These are phyloP conservation scores for Aspergillus sergii DNA, from an alignment of 2,329 filamentous ascomycete genomes.

Conservation along the genomic window DNA sequence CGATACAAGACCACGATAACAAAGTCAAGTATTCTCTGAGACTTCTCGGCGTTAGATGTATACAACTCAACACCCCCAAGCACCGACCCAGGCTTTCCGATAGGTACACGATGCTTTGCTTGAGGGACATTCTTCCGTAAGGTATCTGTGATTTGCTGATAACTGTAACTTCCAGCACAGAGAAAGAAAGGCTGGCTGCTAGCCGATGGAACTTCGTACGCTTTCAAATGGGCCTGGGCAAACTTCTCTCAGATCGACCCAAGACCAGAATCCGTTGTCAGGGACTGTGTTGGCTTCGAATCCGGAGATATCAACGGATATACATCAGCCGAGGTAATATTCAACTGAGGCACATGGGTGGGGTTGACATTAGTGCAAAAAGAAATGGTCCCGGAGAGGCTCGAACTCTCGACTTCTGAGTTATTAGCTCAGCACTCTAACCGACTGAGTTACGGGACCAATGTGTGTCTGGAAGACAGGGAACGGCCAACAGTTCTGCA, in stretches of 20 bases:
- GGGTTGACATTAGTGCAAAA: neutral
- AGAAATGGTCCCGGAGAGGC: neutral
- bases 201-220: neutral
- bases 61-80: neutral
- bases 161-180: neutral
- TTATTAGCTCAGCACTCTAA: neutral
- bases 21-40: neutral
- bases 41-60: neutral
- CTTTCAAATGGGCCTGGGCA: neutral
- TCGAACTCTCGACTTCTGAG: neutral
- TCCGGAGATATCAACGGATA: neutral
- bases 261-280: neutral
- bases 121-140: neutral
- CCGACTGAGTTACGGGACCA: neutral
- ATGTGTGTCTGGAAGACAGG: neutral
- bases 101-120: neutral
- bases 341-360: neutral
- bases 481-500: too few relatives aligned
- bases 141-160: neutral
- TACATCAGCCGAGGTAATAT: neutral
- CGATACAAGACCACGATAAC: neutral
- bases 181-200: neutral
- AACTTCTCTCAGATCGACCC: neutral
- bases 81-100: neutral
- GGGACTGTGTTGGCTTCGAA: neutral